Base-by-base conservation (phyloP, 169 alveolate genomes). In the Plasmodium gonderi region DNA sequence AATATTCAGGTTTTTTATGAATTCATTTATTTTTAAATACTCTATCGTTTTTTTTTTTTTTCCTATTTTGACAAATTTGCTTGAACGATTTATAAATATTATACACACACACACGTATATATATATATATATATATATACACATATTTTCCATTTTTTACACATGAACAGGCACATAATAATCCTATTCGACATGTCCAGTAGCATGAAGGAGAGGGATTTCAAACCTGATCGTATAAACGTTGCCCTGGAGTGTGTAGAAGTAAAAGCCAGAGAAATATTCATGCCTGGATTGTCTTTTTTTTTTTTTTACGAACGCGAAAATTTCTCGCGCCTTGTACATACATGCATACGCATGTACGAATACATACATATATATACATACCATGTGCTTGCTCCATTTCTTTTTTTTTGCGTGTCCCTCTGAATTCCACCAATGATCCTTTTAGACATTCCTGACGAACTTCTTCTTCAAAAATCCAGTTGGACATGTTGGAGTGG, bases 181-280 rank as follows among this genome's bases (percentile, higher is more conserved):
- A 94, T 95, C 47, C 36, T 95, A 67, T 94, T 95, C 80, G 97
- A 95, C 31, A 82, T 93, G 92, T 94, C 96, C 49, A 95, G 95
- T 17, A 89, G 94, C 51, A 95, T 95, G 97, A 81, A 91, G 33
- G 97, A 95, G 67, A 91, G 94, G 79, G 97, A 95, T 75, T 95
- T 95, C 80, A 95, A 95, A 31, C 97, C 97, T 11, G 96, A 95
- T 38, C 68, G 97, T 0, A 92, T 95, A 45, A 94, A 94, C 36
- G 95, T 95, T 47, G 96, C 94, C 64, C 90, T 91, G 29, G 96
- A 94, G 47, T 91, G 96, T 14, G 94, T 95, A n/a, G 95, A 95
- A 82, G 97, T 94, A 47, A 80, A 45, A 54, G 29, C 12, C 65
- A 44, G 20, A 14, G 64, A 29, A 44, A 76, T 17, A 0, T 7